These are phyloP conservation scores for Allium fistulosum DNA, from an alignment of 106 monocot species.

Conservation along the genomic window DNA sequence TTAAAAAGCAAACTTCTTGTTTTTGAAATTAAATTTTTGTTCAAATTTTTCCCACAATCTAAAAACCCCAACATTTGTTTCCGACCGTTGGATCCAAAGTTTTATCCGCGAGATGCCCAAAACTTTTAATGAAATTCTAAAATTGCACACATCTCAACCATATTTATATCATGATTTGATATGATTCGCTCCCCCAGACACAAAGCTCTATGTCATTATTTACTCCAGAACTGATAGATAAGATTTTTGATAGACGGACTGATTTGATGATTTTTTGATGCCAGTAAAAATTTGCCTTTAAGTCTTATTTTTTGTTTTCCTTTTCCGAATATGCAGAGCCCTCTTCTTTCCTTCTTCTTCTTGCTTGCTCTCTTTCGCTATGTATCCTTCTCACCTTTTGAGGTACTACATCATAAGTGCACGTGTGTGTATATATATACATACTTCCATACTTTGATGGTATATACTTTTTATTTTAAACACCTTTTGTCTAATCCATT, in stretches of 20 bases:
- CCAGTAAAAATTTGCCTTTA: background rate
- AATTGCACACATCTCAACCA: too few relatives aligned
- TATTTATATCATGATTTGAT: slow-evolving; percentile 13
- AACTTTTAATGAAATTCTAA: too few relatives aligned
- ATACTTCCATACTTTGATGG: background rate
- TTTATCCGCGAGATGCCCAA: too few relatives aligned
- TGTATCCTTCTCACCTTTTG: slow-evolving; percentile 45
- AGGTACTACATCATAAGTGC: slow-evolving; percentile 11
- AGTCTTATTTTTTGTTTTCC: background rate
- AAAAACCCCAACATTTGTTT: too few relatives aligned
- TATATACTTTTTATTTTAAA: too few relatives aligned
- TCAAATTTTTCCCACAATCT: too few relatives aligned
- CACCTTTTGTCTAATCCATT: background rate
- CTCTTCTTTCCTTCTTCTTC: background rate
- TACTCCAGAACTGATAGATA: background rate
- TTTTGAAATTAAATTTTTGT: too few relatives aligned
- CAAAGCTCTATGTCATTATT: background rate
- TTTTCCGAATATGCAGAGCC: background rate
- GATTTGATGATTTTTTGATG: background rate
- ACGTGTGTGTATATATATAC: background rate
- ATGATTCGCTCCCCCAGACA: slow-evolving; percentile 1
- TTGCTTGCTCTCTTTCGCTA: slow-evolving; percentile 11
- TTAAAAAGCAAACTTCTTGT: too few relatives aligned
- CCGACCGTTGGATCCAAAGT: too few relatives aligned
- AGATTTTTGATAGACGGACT: slow-evolving; percentile 1